Evolutionary conservation across 495 filamentous ascomycete species (phyloP), one percentile per base, ranked within the genome.

Genomic region (Aspergillus funiculosus): DNA sequence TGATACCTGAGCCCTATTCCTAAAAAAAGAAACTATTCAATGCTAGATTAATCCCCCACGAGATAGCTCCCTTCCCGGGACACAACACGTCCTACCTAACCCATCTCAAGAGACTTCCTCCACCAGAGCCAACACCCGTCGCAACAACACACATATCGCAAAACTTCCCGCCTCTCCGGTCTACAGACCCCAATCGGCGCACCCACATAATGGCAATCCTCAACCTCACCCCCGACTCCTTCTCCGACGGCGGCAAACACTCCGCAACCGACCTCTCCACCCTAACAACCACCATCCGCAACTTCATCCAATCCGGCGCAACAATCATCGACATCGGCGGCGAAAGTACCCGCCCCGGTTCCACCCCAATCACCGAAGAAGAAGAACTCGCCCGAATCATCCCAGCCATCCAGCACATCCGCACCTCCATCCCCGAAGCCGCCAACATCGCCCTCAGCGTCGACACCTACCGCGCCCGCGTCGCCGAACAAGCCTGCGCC

Each of bases 221-320:
- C 39, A 98, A 98, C 68, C 71, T 95, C 46, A 96, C 91, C 1
- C 92, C 91, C 7, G 92, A 98, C 71, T 97, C 92, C 28, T 97
- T 97, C 72, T 96, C 90, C 9, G 89, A 96, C 54, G 92, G 89
- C 39, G 91, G 90, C 31, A 54, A 66, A 1, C 74, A 89, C 66
- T 57, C 60, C 37, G 43, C 69, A 18, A 52, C 57, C 8, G 63
- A 75, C 49, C 37, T 66, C 10, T 34, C 51, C 30, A 49, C 67
- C 36, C 62, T 79, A 17, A 62, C 70, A 11, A 39, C 56, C 22
- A 85, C 79, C 7, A 69, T 86, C 24, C 64, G 59, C 40, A 50
- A 49, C 46, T 82, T 83, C 62, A 78, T 90, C 58, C 54, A 66
- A 38, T 62, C 72, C 5, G 87, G 87, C 36, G 86, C 86, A 17